Percentiles rank a stretch among this genome's conserved stretches.
Conservation (phyloP, 345 rosid genomes). For the Eucalyptus marginata region DNA sequence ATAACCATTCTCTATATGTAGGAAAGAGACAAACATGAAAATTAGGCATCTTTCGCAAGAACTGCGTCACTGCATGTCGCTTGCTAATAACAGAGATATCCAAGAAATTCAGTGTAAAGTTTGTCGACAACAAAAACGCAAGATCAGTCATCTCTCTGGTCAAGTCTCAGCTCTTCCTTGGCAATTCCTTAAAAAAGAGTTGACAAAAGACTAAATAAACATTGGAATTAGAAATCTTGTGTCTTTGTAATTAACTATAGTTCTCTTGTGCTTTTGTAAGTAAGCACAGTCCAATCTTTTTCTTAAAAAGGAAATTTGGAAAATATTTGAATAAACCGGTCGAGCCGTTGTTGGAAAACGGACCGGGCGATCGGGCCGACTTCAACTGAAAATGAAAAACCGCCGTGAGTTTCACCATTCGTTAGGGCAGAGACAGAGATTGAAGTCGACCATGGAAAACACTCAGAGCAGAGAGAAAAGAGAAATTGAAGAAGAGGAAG, state of each 20-base stretch:
- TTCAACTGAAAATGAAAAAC: background rate
- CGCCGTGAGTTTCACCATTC: background rate
- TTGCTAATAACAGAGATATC: no score
- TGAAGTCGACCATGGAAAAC: background rate
- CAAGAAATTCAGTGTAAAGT: background rate
- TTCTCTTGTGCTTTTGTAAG: no score
- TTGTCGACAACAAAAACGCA: fast-evolving
- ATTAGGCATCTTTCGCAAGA: background rate
- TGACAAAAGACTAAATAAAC: no score
- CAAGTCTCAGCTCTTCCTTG: background rate
- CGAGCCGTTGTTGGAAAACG: background rate
- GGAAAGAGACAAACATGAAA: background rate
- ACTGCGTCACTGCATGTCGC: fast-evolving
- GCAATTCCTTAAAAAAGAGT: background rate
- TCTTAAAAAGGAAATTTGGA: no score
- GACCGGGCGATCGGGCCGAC: background rate
- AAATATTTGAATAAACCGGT: background rate
- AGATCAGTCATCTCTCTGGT: background rate
- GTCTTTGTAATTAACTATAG: no score
- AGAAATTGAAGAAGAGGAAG: background rate
- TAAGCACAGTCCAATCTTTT: fast-evolving
- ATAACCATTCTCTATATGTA: background rate
- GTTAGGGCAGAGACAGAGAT: background rate
- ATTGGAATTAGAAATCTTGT: no score
- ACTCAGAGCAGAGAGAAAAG: background rate